Evolutionary conservation across 306 rosid species (phyloP), one percentile per base, ranked within the genome.

Genomic region (Vicia sativa): DNA sequence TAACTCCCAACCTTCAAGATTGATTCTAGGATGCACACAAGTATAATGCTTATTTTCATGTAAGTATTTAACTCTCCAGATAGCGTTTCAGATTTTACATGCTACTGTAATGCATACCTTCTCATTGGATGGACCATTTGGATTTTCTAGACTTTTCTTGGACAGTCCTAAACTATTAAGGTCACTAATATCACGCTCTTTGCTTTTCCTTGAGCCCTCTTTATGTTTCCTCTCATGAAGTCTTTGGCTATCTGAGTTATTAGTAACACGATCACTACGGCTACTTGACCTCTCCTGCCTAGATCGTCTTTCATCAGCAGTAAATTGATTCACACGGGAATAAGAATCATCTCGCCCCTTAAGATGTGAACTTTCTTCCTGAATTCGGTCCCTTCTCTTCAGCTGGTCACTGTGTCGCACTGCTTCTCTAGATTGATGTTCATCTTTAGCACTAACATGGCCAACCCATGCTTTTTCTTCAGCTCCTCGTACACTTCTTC

Each of bases 381-480:
- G 96, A 73, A 76, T 65, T 74, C 87, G 82, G 68, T 87, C 97
- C 81, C 89, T 87, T 70, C 89, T 90, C 82, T 90, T 90, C 65
- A 85, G 66, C 42, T 80, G 95, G 71, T 90, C 99, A 68, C 73
- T 63, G 66, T 86, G 97, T 37, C 91, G 83, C 72, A 71, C 34
- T 49, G 80, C 78, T 67, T 93, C 97, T 71, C 85, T 88, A 38
- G 74, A 74, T 59, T 79, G 91, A 77, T 79, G 87, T 18, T 90
- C 99, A 74, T 86, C 96, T 79, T 86, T 85, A 61, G 75, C 74
- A 80, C 86, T 85, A 41, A 70, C 71, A 82, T 83, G 97, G 77
- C 89, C 83, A 64, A 46, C 85, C 97, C 91, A 88, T 42, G 80
- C 65, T 85, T 88, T 93, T 66, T 90, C 99, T 79, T 86, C 97